Evolutionary conservation across 2,329 filamentous ascomycete genomes (phyloP), one percentile per base, ranked within the genome.

Genomic region (Kalmusia sp.): DNA sequence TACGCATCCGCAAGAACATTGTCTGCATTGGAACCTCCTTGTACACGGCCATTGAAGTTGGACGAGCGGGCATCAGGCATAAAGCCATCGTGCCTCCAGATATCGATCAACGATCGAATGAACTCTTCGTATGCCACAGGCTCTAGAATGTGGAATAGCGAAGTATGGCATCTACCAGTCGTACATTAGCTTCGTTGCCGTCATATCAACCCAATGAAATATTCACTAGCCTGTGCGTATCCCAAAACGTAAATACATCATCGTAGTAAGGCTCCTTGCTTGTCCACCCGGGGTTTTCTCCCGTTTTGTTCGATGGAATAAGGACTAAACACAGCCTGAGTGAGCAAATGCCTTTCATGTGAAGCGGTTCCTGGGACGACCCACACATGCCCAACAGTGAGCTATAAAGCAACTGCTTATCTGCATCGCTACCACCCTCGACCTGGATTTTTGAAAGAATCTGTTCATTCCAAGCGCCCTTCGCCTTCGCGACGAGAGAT

Each of bases 1-100:
- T 84, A 91, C 0, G 88, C 88, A 63, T 91, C 88, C 2, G 88
- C 88, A 14, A 91, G 81, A 3, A 91, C 82, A 51, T 88, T 90
- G 67, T 91, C 88, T 3, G 84, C 83, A 63, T 90, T 90, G 11
- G 83, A 87, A 6, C 88, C 88, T 9, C 87, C 88, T 67, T 91
- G 88, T 0, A 85, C 84, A 14, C 84, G 83, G 8, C 88, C 88
- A 57, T 89, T 91, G 75, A 79, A 88, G 70, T 89, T 87, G 1
- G 84, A 88, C 0, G 86, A 89, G 9, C 87, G 82, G 0, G 80
- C 87, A 61, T 89, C 87, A 0, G 87, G 86, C 64, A 88, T 76
- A 61, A 82, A 90, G 4, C 85, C 85, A 4, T 87, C 85, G 55
- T 85, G 74, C 49, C 84, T 77, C 83, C 84, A 91, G 61, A 88